Base-by-base conservation (phyloP, 2,329 filamentous ascomycete genomes). In the Colletotrichum spaethianum region DNA sequence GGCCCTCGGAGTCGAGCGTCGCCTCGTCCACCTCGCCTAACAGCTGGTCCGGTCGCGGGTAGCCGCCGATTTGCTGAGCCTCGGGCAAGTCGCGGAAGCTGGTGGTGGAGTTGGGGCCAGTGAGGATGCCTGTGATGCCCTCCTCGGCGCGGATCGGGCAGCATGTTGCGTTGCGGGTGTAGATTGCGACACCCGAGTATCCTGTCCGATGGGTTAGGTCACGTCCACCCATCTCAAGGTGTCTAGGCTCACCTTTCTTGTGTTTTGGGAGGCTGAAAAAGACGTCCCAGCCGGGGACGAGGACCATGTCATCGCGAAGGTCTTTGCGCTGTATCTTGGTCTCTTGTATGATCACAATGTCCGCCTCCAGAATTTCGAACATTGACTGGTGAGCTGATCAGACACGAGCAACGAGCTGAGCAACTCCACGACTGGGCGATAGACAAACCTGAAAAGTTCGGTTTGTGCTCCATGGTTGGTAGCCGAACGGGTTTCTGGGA, bases 321-420 rank as follows among this genome's bases (percentile, higher is more conserved):
- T 98, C 95, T 80, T 98, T 98, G 69, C 93, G 89, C 79, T 98
- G 96, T 50, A 98, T 98, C 83, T 98, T 99, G 53, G 94, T 92
- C 82, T 98, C 96, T 81, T 99, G 96, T 86, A 98, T 95, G 70
- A 98, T 88, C 23, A 98, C 91, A 74, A 99, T 96, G 80, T 99
- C 96, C 64, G 95, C 92, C 80, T 96, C 93, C 8, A 99, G 88
- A 53, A 93, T 93, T 76, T 98, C 94, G 82, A 99, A 98, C 96
- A 98, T 98, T 75, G 92, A 88, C 92, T 94, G 71, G 2, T 3
- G 60, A 6, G 36, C 16, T 48, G 70, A 65, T 68, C 31, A 74
- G 61, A 38, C 23, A 8, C 31, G 53, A 56, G 33, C 12, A 36
- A 9, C 28, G 36, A 18, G 8, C 7, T 28, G 18, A n/a, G 46